Base-by-base conservation (phyloP, 208 protist genomes). In the Wallacemonas sp. region DNA sequence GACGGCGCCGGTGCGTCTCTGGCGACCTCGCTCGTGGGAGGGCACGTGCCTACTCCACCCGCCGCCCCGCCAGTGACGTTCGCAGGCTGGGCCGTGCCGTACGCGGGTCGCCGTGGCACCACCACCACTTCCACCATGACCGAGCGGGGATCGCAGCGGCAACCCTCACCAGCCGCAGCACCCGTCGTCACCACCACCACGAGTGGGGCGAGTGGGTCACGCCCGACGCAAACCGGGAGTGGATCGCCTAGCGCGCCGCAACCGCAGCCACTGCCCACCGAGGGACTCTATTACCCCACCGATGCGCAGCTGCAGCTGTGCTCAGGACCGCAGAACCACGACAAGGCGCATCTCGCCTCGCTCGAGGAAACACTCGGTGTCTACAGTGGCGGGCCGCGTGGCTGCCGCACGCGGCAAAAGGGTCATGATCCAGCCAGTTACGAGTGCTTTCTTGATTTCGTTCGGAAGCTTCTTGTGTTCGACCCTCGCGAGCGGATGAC, bases 401-500 rank as follows among this genome's bases (percentile, higher is more conserved):
- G 92, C 2, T 93, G 89, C 52, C 84, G 92, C 6, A 56, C 54
- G 11, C 86, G 79, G 1, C 87, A 96, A 70, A 67, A 58, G 14
- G 89, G 87, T 4, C 92, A 97, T 67, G 82, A 88, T 56, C 74
- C 72, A 38, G 58, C 54, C 3, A 64, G 73, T 49, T 97, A 97
- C 61, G 38, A 67, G 34, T 66, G 72, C 29, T 97, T 97, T 60
- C 68, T 90, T 41, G 87, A 95, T 62, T 91, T 95, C 68, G 78
- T 97, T 16, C 61, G 65, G 44, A 41, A 67, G 39, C 68, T 97
- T 21, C 82, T 97, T 23, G 70, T 63, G 48, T 94, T 91, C 69
- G 87, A 95, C 49, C 92, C 92, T 19, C 57, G 71, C 24, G 61
- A 88, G 56, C 84, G 92, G 19, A 83, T 93, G 68, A 87, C 63